Conservation (phyloP, 768 basidiomycete genomes). For the Phlebiopsis gigantea region DNA sequence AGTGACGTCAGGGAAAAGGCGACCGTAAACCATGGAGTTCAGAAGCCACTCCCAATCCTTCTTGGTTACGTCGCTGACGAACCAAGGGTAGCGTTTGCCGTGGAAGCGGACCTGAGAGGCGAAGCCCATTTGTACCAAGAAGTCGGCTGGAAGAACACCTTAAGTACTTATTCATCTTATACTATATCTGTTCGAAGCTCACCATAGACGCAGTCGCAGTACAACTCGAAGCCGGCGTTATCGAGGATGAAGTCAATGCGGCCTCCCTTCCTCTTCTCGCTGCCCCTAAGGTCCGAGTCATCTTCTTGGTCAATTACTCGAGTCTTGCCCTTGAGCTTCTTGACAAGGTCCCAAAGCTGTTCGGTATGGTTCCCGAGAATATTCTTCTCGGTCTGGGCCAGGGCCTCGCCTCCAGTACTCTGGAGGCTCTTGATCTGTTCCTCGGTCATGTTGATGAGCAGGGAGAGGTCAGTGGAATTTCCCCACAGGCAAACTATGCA, state of each 20-base stretch:
- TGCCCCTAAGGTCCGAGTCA: background rate
- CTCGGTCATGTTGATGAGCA: conserved; percentile 96
- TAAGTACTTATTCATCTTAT: no score
- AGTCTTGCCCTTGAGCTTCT: conserved; percentile 61
- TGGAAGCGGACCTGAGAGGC: conserved; percentile 87
- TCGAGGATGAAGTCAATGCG: conserved; percentile 69
- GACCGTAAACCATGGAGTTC: conserved; percentile 86
- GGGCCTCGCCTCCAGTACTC: conserved; percentile 91
- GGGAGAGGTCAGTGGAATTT: conserved; percentile 91
- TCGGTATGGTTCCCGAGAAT: conserved; percentile 83
- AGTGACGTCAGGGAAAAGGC: conserved; percentile 80
- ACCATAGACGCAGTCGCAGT: conserved; percentile 86
- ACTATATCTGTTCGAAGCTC: no score
- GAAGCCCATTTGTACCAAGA: conserved; percentile 85
- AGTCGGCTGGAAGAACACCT: conserved; percentile 58
- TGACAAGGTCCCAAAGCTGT: conserved; percentile 70
- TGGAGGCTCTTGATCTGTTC: conserved; percentile 96
- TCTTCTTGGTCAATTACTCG: conserved; percentile 26
- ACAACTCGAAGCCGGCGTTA: conserved; percentile 85
- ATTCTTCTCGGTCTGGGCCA: conserved; percentile 94
- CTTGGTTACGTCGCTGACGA: conserved; percentile 88
- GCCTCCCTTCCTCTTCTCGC: conserved; percentile 29
- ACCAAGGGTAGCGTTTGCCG: conserved; percentile 94
- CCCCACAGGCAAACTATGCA: conserved; percentile 90
- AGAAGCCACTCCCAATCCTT: conserved; percentile 94